Percentiles rank a stretch among this genome's conserved stretches.
phyloP scores from a whole-genome alignment of 1,284 basidiomycete species.

The Cutaneotrichosporon mucoides region DNA sequence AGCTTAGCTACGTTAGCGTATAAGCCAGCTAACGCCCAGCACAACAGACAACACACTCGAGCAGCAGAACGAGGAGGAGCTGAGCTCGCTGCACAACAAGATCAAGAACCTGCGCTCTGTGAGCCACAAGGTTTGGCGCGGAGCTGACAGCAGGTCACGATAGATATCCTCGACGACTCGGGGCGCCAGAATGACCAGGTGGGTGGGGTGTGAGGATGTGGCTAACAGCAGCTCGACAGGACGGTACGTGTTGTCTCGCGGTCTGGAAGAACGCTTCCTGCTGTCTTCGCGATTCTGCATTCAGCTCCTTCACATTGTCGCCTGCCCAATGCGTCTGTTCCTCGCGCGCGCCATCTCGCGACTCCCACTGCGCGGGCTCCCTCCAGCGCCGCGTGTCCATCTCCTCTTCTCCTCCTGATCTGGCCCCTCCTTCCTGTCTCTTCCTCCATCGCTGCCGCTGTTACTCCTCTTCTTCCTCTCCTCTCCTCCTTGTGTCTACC shows the following conservation, averaged over 20 bases:
- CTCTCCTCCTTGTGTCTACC: too few relatives aligned
- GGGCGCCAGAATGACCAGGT: constrained; percentile 45
- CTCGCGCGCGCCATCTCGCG: too few relatives aligned
- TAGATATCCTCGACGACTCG: constrained; percentile 48
- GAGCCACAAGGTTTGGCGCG: constrained; percentile 11
- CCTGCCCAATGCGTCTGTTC: too few relatives aligned
- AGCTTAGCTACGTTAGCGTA: too few relatives aligned
- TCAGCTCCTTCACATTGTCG: too few relatives aligned
- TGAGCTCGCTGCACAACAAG: constrained; percentile 47
- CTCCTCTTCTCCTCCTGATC: too few relatives aligned
- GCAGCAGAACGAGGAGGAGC: constrained; percentile 49
- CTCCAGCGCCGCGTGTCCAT: too few relatives aligned
- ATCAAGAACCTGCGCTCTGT: constrained; percentile 47
- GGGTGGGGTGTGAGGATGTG: constrained; percentile 1
- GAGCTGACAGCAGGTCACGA: constrained; percentile 38
- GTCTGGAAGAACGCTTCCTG: too few relatives aligned
- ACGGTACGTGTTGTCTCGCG: constrained; percentile 25
- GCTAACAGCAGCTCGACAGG: constrained; percentile 37
- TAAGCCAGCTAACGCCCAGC: constrained; percentile 19
- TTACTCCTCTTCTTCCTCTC: too few relatives aligned
- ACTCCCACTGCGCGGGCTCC: too few relatives aligned
- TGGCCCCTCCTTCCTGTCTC: too few relatives aligned
- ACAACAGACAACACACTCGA: constrained; percentile 48
- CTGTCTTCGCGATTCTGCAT: not conserved
- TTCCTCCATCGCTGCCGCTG: too few relatives aligned